Percentiles rank a stretch among this genome's conserved stretches.
These are phyloP conservation scores for Pleurotus tuoliensis DNA, from an alignment of 768 basidiomycete species.

Conservation along the genomic window DNA sequence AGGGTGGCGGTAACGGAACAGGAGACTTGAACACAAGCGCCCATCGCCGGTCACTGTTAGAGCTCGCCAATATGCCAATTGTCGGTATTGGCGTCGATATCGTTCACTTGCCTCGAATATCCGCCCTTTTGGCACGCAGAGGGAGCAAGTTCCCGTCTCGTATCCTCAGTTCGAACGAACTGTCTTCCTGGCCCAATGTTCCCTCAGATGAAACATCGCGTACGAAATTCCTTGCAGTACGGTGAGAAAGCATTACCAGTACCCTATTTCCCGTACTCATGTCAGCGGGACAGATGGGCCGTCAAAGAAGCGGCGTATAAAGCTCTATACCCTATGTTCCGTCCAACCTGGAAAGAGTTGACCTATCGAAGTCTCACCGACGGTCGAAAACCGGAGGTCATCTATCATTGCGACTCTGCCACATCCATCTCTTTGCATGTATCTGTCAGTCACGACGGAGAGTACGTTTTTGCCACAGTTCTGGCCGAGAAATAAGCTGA, in stretches of 20 bases:
- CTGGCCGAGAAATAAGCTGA: slow-evolving; percentile 40
- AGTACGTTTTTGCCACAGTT: slow-evolving; percentile 69
- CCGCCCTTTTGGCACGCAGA: slow-evolving; percentile 46
- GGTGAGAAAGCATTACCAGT: slow-evolving; percentile 39
- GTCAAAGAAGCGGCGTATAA: slow-evolving; percentile 89
- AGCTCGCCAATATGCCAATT: slow-evolving; percentile 42
- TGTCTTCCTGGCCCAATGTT: slow-evolving; percentile 34
- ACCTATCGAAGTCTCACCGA: slow-evolving; percentile 36
- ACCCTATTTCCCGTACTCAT: slow-evolving; percentile 2
- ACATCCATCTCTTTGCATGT: slow-evolving; percentile 40
- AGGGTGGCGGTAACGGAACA: no score
- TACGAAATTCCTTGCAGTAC: slow-evolving; percentile 62
- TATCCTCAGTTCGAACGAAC: slow-evolving; percentile 57
- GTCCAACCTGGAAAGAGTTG: slow-evolving; percentile 74
- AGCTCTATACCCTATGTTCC: slow-evolving; percentile 61
- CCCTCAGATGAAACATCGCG: slow-evolving; percentile 15
- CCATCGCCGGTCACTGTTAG: no score
- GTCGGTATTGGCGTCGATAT: slow-evolving; percentile 78
- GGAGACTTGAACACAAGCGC: no score
- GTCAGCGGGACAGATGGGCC: slow-evolving; percentile 53
- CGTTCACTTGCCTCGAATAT: slow-evolving; percentile 64
- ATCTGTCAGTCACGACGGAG: slow-evolving; percentile 81
- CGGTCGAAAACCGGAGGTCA: slow-evolving; percentile 33
- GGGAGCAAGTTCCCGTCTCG: slow-evolving; percentile 47
- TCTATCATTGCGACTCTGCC: slow-evolving; percentile 39